These are phyloP conservation scores for Chlamydomonas incerta DNA, from an alignment of 139 green algal genomes.

Conservation along the genomic window DNA sequence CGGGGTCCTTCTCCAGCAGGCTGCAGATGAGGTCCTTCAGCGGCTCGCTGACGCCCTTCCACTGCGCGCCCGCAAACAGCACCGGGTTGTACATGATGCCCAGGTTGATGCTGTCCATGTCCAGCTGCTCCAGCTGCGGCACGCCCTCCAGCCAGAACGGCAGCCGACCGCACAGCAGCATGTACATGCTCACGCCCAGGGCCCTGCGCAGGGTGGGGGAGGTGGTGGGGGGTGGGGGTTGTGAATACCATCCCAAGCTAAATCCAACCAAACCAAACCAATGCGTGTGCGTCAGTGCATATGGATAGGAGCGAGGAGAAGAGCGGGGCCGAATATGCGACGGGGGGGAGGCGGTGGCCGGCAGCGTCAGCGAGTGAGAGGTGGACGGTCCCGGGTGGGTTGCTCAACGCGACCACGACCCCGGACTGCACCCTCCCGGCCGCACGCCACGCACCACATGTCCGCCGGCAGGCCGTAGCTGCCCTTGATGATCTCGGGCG, in stretches of 20 bases:
- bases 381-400: no score
- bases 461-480: constrained; percentile 28
- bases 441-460: neutral
- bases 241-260: no score
- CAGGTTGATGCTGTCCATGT: neutral
- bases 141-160: constrained; percentile 38
- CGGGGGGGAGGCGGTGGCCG: no score
- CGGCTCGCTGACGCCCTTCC: constrained; percentile 20
- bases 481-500: constrained; percentile 27
- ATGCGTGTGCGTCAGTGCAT: no score
- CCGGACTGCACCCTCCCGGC: no score
- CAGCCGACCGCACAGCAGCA: constrained; percentile 11
- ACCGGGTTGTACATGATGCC: constrained; percentile 29
- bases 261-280: no score
- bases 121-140: neutral
- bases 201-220: neutral
- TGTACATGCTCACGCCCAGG: constrained; percentile 24
- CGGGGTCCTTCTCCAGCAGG: constrained; percentile 79
- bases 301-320: no score
- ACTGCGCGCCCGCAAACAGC: constrained; percentile 23
- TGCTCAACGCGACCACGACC: no score
- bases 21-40: constrained; percentile 49
- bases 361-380: no score
- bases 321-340: no score
- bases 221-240: no score